Conservation (phyloP, 352 stramenopile genomes). For the Sclerospora graminicola region DNA sequence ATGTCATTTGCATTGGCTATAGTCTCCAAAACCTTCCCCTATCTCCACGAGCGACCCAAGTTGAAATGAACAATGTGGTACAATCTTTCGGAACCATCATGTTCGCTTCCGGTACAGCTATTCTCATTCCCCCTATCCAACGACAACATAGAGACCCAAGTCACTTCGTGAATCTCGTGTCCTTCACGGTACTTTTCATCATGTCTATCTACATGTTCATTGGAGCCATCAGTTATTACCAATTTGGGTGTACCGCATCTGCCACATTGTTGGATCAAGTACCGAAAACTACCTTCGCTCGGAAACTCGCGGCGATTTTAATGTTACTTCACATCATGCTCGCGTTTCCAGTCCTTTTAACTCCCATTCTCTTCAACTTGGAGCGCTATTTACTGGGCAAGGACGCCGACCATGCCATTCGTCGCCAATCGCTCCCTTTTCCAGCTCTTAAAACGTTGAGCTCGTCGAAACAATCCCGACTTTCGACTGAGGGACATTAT, state of each 20-base stretch:
- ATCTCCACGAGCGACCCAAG: too few relatives aligned
- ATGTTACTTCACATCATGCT: constrained; percentile 59
- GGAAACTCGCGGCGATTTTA: constrained; percentile 23
- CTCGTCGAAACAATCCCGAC: too few relatives aligned
- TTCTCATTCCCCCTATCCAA: too few relatives aligned
- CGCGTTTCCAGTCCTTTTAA: constrained; percentile 49
- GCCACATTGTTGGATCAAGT: constrained; percentile 45
- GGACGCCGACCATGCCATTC: constrained; percentile 42
- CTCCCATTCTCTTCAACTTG: constrained; percentile 54
- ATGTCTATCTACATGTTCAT: constrained; percentile 65
- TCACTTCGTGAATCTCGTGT: too few relatives aligned
- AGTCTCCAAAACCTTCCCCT: too few relatives aligned
- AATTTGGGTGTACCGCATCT: constrained; percentile 57
- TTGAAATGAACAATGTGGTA: too few relatives aligned
- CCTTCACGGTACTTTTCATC: constrained; percentile 56
- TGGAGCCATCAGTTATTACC: constrained; percentile 54
- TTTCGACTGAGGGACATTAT: too few relatives aligned
- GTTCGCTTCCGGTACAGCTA: too few relatives aligned
- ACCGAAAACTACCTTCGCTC: too few relatives aligned
- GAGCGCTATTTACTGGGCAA: constrained; percentile 48
- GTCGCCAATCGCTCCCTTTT: constrained; percentile 34
- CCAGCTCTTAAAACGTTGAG: constrained; percentile 1
- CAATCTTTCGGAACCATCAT: too few relatives aligned
- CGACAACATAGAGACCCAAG: too few relatives aligned
- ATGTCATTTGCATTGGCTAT: too few relatives aligned